phyloP scores from a whole-genome alignment of 805 yeast genomes.

The Teunomyces funiuensis region DNA sequence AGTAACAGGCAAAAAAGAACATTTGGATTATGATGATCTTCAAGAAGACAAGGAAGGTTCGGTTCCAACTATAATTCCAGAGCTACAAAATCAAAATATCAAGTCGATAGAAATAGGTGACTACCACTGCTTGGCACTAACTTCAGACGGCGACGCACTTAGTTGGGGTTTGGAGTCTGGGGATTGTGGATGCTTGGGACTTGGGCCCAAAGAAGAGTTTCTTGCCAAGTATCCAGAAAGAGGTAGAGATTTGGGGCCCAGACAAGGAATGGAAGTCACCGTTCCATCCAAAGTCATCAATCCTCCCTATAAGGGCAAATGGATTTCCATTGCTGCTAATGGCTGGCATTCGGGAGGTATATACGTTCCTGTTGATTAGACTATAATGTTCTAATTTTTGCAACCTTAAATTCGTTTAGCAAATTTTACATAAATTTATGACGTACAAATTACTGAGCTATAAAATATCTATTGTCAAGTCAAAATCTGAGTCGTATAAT shows the following conservation, averaged over 20 bases:
- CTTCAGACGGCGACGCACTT: slow-evolving; percentile 53
- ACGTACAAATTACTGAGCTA: no score
- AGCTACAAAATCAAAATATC: slow-evolving; percentile 48
- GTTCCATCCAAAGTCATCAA: slow-evolving; percentile 25
- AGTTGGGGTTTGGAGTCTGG: slow-evolving; percentile 70
- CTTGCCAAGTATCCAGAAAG: slow-evolving; percentile 4
- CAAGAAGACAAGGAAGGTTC: slow-evolving; percentile 11
- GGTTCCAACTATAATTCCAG: slow-evolving; percentile 36
- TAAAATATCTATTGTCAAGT: no score
- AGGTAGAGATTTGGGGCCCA: slow-evolving; percentile 29
- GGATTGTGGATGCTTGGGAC: slow-evolving; percentile 69
- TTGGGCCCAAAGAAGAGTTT: slow-evolving; percentile 35
- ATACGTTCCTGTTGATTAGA: slow-evolving; percentile 13
- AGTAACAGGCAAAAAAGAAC: slow-evolving; percentile 34
- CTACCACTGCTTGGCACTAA: slow-evolving; percentile 65
- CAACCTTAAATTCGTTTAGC: no score
- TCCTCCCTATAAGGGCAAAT: slow-evolving; percentile 46
- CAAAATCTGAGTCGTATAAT: no score
- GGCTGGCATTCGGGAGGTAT: slow-evolving; percentile 84
- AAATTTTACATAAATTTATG: no score
- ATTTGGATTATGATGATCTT: slow-evolving; percentile 10
- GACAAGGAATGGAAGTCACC: slow-evolving; percentile 25
- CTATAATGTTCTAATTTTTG: neutral
- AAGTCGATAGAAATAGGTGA: slow-evolving; percentile 68
- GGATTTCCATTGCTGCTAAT: slow-evolving; percentile 65